Conservation (phyloP, 805 yeast genomes). For the Starmera caribaea region DNA sequence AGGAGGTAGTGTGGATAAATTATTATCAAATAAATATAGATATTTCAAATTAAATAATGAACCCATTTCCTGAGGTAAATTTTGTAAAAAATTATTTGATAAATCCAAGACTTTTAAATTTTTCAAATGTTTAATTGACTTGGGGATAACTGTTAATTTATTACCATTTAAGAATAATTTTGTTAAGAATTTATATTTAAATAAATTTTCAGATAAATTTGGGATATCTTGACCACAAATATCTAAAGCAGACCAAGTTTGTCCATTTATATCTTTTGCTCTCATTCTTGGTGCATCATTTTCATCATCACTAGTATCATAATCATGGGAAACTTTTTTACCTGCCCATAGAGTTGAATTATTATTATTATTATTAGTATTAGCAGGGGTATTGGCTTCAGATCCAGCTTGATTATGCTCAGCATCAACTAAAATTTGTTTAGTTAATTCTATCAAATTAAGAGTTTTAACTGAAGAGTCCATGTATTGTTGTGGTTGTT, state of each 20-base stretch:
- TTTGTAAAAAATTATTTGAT: conserved; percentile 62
- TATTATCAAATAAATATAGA: conserved; percentile 82
- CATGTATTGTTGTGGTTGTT: conserved; percentile 11
- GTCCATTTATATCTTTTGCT: conserved; percentile 44
- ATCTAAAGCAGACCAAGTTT: conserved; percentile 92
- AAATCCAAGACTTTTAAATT: conserved; percentile 78
- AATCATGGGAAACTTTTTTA: conserved; percentile 31
- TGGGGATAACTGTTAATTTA: conserved; percentile 58
- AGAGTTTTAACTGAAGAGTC: conserved; percentile 15
- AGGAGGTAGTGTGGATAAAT: conserved; percentile 62
- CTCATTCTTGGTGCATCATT: conserved; percentile 55
- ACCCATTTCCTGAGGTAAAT: conserved; percentile 81
- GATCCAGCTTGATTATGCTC: conserved; percentile 16
- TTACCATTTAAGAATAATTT: conserved; percentile 84
- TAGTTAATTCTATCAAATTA: conserved; percentile 29
- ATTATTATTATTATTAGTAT: conserved; percentile 10
- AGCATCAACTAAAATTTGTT: conserved; percentile 20
- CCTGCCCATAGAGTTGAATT: conserved; percentile 23
- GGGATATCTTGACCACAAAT: conserved; percentile 81
- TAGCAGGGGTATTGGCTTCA: conserved; percentile 17
- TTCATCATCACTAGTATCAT: conserved; percentile 19
- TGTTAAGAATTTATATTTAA: conserved; percentile 76
- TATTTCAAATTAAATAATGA: conserved; percentile 70
- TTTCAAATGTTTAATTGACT: conserved; percentile 53
- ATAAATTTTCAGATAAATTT: conserved; percentile 60